Base-by-base conservation (phyloP, 2,329 filamentous ascomycete genomes). In the Penicillium brasilianum region DNA sequence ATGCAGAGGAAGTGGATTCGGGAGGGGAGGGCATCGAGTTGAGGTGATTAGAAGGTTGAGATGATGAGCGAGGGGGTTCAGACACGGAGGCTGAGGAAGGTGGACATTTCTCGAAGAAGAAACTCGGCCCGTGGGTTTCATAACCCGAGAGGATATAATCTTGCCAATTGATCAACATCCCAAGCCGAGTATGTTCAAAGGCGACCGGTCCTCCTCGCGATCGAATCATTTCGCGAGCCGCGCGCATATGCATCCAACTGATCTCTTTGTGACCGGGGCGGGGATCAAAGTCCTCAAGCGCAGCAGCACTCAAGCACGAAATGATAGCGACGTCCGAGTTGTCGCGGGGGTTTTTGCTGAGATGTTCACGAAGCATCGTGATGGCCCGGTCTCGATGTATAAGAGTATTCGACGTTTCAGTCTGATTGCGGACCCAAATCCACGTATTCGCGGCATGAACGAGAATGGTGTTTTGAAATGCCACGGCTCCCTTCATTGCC, bases 131-230 rank as follows among this genome's bases (percentile, higher is more conserved):
- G 13, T 73, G 66, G 1, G 71, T 72, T 57, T 77, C 73, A 62
- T 77, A 79, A 1, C 77, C 76, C 0, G 75, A 73, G 44, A 78
- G 69, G 34, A 77, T 76, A 60, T 79, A 78, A 62, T 79, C 77
- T 59, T 76, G 74, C 77, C 76, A 79, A 55, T 79, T 78, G 46
- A 78, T 77, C 51, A 79, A 61, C 74, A 77, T 78, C 3, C 72
- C 75, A 44, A 78, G 62, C 20, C 71, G 76, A 36, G 75, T 77
- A 41, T 77, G 70, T 34, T 71, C 65, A 55, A 79, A 76, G 9
- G 72, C 74, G 14, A 65, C 62, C 5, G 77, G 74, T 2, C 77
- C 77, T 8, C 76, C 76, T 32, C 77, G 72, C 8, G 70, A 67
- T 36, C 73, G 70, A 32, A 79, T 77, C 72, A 77, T 78, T 55